Conservation (phyloP, 106 monocot genomes). For the Dioscorea zingiberensis region DNA sequence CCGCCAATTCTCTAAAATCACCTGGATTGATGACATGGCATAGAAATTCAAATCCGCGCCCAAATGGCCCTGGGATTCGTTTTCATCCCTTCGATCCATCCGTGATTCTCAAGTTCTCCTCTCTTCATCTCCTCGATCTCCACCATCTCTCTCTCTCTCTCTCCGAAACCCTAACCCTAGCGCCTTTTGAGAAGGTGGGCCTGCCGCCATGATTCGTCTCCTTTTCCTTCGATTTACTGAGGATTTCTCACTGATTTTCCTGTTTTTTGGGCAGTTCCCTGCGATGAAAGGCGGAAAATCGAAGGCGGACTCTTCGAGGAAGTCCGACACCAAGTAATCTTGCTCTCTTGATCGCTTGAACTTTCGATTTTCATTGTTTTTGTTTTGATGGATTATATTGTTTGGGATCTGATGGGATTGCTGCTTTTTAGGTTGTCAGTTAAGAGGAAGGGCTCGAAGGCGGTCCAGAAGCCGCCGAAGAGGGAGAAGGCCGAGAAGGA, state of each 20-base stretch:
- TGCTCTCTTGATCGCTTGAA: neutral
- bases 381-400: too few relatives aligned
- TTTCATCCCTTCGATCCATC: neutral
- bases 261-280: neutral
- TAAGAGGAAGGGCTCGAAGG: slow-evolving; percentile 27
- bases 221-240: neutral
- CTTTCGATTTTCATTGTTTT: neutral
- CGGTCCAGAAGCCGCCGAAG: slow-evolving; percentile 7
- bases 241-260: neutral
- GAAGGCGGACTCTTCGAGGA: slow-evolving; percentile 3
- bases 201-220: neutral
- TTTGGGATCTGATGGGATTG: neutral
- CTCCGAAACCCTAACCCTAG: neutral
- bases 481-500: slow-evolving; percentile 34
- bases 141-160: neutral
- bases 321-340: slow-evolving; percentile 3
- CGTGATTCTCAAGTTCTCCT: too few relatives aligned
- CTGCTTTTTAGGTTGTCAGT: slow-evolving; percentile 38
- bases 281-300: slow-evolving; percentile 1
- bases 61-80: neutral
- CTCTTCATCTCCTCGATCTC: neutral
- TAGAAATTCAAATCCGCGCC: too few relatives aligned
- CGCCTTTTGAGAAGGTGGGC: too few relatives aligned
- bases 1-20: too few relatives aligned
- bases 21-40: too few relatives aligned